Conservation (phyloP, 495 filamentous ascomycete species). For the Hypoxylon fragiforme region DNA sequence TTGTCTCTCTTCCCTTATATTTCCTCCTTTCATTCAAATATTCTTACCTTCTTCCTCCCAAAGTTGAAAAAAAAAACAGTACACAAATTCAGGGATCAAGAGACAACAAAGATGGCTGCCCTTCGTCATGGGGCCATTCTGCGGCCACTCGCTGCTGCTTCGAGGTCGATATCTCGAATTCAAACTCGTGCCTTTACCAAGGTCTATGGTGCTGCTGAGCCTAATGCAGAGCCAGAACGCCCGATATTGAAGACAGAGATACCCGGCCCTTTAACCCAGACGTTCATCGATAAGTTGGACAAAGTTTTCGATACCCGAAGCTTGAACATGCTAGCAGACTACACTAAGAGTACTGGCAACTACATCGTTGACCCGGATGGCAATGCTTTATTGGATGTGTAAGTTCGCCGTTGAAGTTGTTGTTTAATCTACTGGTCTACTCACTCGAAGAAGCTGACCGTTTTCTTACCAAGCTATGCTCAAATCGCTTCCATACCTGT, state of each 20-base stretch:
- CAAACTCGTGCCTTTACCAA: conserved; percentile 31
- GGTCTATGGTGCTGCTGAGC: conserved; percentile 1
- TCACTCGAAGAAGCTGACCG: conserved; percentile 12
- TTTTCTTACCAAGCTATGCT: conserved; percentile 63
- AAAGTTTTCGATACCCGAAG: conserved; percentile 91
- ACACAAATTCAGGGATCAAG: too few species aligned
- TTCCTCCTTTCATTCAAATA: not conserved
- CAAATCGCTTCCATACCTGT: conserved; percentile 98
- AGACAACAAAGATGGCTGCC: conserved; percentile 28
- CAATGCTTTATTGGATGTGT: conserved; percentile 78
- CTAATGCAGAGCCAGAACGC: conserved; percentile 43
- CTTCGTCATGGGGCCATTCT: conserved; percentile 30
- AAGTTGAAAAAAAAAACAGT: too few species aligned
- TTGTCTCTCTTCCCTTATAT: conserved; percentile 3
- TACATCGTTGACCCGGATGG: conserved; percentile 90
- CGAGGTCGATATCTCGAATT: conserved; percentile 9
- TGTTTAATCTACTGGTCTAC: not conserved
- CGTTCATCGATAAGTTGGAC: conserved; percentile 63
- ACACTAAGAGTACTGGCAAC: conserved; percentile 70
- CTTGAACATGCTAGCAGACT: conserved; percentile 91
- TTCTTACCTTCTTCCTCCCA: not conserved
- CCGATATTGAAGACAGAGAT: conserved; percentile 77
- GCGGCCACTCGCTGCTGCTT: conserved; percentile 26
- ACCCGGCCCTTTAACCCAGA: conserved; percentile 79
- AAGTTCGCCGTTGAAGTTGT: too few species aligned